Evolutionary conservation across 495 filamentous ascomycete genomes (phyloP).

Genomic region (Xylaria castorea): DNA sequence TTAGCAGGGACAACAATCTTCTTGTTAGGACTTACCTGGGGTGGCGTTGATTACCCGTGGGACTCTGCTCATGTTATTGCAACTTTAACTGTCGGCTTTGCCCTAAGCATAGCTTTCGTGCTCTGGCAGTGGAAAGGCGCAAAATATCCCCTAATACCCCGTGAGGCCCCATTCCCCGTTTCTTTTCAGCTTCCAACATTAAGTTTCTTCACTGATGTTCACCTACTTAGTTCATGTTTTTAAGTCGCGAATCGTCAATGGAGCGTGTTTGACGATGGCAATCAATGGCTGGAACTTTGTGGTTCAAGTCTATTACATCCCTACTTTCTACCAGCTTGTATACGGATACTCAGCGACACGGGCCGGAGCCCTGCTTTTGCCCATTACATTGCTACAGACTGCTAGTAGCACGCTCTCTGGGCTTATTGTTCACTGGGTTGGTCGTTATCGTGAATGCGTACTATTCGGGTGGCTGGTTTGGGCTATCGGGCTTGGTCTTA

Average conservation of each 20-base stretch:
- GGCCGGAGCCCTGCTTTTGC: slow-evolving; percentile 47
- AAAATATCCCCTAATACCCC: slow-evolving; percentile 43
- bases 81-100: slow-evolving; percentile 51
- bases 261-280: slow-evolving; percentile 61
- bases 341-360: slow-evolving; percentile 59
- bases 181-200: not conserved
- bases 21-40: not conserved
- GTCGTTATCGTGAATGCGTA: not conserved
- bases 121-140: slow-evolving; percentile 56
- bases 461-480: not conserved
- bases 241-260: slow-evolving; percentile 56
- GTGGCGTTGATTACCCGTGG: not conserved
- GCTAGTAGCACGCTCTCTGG: not conserved
- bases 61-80: not conserved
- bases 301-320: slow-evolving; percentile 62
- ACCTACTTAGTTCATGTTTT: slow-evolving; percentile 54
- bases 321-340: slow-evolving; percentile 62
- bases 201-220: not conserved
- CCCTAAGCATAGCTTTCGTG: slow-evolving; percentile 53
- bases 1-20: not conserved
- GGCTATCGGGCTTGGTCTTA: not conserved
- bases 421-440: not conserved
- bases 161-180: slow-evolving; percentile 25
- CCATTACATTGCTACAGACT: not conserved
- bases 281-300: slow-evolving; percentile 64